phyloP scores from a whole-genome alignment of 2,329 filamentous ascomycete genomes.

The Botrytis fabae region DNA sequence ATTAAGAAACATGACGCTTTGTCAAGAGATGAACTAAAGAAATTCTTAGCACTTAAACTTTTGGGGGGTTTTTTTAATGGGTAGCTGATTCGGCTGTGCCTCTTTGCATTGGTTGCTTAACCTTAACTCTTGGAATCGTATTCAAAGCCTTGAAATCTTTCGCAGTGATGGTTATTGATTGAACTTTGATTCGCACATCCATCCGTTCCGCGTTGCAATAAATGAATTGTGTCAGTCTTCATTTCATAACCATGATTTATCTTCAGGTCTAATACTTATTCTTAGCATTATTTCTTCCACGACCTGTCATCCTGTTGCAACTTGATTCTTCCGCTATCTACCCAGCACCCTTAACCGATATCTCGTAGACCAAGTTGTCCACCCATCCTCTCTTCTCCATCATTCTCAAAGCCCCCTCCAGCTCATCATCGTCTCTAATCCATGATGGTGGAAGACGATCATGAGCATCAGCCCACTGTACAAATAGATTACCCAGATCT shows the following conservation, averaged over 20 bases:
- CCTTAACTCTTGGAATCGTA: background rate
- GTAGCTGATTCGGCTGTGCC: background rate
- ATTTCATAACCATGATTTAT: background rate
- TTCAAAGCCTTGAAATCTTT: background rate
- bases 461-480: background rate
- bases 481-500: background rate
- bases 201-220: accelerated
- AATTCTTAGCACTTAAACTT: constrained; percentile 53
- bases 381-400: background rate
- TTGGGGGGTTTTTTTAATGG: constrained; percentile 35
- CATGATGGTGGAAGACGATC: background rate
- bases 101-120: too few relatives aligned
- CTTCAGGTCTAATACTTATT: too few relatives aligned
- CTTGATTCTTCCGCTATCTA: background rate
- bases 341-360: background rate
- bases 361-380: background rate
- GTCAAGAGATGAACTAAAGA: constrained; percentile 43
- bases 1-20: background rate
- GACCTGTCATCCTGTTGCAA: background rate
- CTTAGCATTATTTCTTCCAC: background rate
- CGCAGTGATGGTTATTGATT: background rate
- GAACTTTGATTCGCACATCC: background rate
- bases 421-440: background rate
- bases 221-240: background rate
- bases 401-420: background rate